These are phyloP conservation scores for Fusarium agapanthi DNA, from an alignment of 2,329 filamentous ascomycete genomes.

Conservation along the genomic window DNA sequence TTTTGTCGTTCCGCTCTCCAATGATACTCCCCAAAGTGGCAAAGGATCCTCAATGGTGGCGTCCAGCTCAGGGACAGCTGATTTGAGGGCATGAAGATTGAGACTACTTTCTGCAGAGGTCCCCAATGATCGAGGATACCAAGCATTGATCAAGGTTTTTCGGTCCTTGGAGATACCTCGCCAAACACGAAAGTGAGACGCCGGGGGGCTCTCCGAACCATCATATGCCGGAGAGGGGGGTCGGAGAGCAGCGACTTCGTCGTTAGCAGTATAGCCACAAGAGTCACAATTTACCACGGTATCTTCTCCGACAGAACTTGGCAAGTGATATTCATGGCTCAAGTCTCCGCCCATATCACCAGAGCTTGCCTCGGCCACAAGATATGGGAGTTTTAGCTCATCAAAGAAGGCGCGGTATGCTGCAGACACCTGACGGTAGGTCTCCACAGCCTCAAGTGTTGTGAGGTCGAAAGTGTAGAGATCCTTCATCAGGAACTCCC, in stretches of 20 bases:
- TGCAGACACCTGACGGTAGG: constrained; percentile 77
- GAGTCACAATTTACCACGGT: constrained; percentile 77
- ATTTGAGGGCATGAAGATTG: constrained; percentile 70
- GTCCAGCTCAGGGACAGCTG: constrained; percentile 73
- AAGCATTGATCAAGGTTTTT: constrained; percentile 73
- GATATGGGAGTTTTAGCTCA: constrained; percentile 82
- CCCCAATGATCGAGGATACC: constrained; percentile 60
- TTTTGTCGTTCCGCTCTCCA: constrained; percentile 30
- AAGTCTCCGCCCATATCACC: constrained; percentile 95
- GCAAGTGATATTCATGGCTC: constrained; percentile 94
- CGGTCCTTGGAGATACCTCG: constrained; percentile 74
- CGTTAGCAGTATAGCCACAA: constrained; percentile 84
- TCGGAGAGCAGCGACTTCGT: constrained; percentile 75
- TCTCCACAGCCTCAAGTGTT: constrained; percentile 73
- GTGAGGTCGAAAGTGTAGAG: constrained; percentile 92
- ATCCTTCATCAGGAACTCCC: constrained; percentile 98
- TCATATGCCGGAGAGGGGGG: not conserved
- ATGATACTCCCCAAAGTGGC: constrained; percentile 59
- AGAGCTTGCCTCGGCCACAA: constrained; percentile 89
- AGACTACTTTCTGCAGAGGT: constrained; percentile 47
- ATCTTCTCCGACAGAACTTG: constrained; percentile 84
- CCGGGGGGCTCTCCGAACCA: not conserved
- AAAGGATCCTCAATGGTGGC: constrained; percentile 70
- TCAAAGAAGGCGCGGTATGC: constrained; percentile 83
- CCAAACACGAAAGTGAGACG: constrained; percentile 57